Evolutionary conservation across 2,329 filamentous ascomycete genomes (phyloP), one percentile per base, ranked within the genome.

Genomic region (Diplocarpon rosae): DNA sequence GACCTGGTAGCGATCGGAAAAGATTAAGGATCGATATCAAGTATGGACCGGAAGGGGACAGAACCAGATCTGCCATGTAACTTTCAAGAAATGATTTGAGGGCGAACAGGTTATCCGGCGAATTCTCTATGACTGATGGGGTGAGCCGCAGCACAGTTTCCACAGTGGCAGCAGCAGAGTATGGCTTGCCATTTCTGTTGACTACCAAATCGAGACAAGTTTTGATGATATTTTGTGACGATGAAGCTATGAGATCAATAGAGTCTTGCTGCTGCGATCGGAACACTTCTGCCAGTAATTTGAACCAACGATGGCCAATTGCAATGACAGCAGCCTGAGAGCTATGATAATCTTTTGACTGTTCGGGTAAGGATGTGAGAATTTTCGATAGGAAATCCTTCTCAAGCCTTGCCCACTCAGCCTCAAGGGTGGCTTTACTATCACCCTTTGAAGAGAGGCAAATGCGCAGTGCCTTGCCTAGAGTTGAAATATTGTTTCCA

Each of bases 281-380:
- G 12, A 69, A 55, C 16, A 58, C 43, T 36, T 55, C 52, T 2
- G 53, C 50, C n/a, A 58, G 27, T 3, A 62, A 43, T 28, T 72
- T 65, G 48, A 84, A 81, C 66, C 86, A 86, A 0, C 84, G 78
- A 37, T 71, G 68, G 0, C 80, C 80, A 55, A 83, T 75, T 6
- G 78, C 70, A 9, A 76, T 75, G 20, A 94, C 33, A 12, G 69
- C 68, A 40, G 76, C 71, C 59, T 95, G 87, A 0, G 86, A 93
- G 34, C 71, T 70, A 20, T 75, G 71, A 53, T 85, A 85, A 14
- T 87, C 83, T 50, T 82, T 82, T 0, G 87, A 88, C 45, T 90
- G 79, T 58, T 90, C 87, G 1, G 89, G 87, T 5, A 85, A 72
- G 0, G 87, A 93, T 5, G 76, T 75, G 43, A 79, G 80, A 45